phyloP scores from a whole-genome alignment of 768 basidiomycete species.

The Suillus sp. region DNA sequence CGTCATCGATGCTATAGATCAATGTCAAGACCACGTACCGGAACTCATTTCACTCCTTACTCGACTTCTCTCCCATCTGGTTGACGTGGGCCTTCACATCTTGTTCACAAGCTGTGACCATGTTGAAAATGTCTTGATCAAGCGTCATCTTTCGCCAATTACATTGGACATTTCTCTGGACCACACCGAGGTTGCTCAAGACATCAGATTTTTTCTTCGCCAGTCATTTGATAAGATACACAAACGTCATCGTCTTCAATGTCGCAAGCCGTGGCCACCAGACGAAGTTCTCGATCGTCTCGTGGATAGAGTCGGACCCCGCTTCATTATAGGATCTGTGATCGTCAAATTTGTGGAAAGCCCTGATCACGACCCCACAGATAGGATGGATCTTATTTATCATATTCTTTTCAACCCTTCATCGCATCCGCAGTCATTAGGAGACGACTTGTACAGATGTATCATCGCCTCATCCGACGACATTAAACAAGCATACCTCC shows the following conservation, averaged over 20 bases:
- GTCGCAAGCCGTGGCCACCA: constrained; percentile 1
- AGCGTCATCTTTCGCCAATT: background rate
- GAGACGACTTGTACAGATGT: background rate
- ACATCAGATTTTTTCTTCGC: background rate
- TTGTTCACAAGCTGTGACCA: background rate
- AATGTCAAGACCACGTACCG: background rate
- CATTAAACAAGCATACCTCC: background rate
- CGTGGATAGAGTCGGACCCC: background rate
- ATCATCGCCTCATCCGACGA: background rate
- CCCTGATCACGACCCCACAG: background rate
- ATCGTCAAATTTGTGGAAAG: background rate
- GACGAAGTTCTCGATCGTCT: background rate
- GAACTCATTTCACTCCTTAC: background rate
- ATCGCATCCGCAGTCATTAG: background rate
- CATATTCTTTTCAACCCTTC: no score
- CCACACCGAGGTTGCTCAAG: rapidly evolving
- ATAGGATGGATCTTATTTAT: background rate
- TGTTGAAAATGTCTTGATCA: background rate
- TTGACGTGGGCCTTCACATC: background rate
- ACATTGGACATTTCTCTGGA: background rate
- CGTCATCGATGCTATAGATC: background rate
- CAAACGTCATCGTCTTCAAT: background rate
- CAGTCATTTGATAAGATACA: background rate
- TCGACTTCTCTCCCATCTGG: background rate
- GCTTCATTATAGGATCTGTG: background rate